Base-by-base conservation (phyloP, 495 filamentous ascomycete species). In the Neurospora sp. region DNA sequence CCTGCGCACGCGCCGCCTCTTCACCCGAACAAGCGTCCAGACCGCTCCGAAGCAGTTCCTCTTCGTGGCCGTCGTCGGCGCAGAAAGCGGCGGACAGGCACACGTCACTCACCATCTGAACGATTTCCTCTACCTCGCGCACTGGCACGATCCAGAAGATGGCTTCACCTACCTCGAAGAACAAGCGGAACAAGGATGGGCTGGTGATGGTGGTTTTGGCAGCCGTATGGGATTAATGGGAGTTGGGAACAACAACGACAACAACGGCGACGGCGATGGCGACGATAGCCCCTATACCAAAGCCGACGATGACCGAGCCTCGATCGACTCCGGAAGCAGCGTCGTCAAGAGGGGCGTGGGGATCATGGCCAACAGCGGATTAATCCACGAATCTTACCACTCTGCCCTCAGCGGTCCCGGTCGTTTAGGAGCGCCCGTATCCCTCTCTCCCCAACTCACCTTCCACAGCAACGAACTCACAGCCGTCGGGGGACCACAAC, bases 51-150 rank as follows among this genome's bases (percentile, higher is more conserved):
- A 90, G 76, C 86, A 88, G 42, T 98, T 98, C 81, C 83, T 97
- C 18, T 89, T 98, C 76, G 82, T 97, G 35, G 90, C 93, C 16
- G 79, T 97, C 18, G 81, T 94, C 40, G 85, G 83, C 42, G 83
- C 83, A 70, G 76, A 78, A 42, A 83, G 77, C 77, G 83, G 80
- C 16, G 80, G 82, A 20, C 79, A 81, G 69, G 84, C 83, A 3
- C 82, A 80, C 40, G 82, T 88, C 20, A 85, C 83, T 20, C 77
- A 83, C 59, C 86, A 87, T 73, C 78, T 97, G 84, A 93, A 92
- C 78, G 94, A 98, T 71, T 88, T 92, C 75, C 89, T 98, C 73
- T 92, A 94, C 77, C 89, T 99, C 20, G 94, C 93, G 1, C 94
- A 98, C 81, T 93, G 89, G 81, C 94, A 99, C 78, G 85, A 90